A percentile compares a stretch with the other conserved stretches of the same genome.
phyloP scores from a whole-genome alignment of 2,329 filamentous ascomycete genomes.

The Colletotrichum spinosum region DNA sequence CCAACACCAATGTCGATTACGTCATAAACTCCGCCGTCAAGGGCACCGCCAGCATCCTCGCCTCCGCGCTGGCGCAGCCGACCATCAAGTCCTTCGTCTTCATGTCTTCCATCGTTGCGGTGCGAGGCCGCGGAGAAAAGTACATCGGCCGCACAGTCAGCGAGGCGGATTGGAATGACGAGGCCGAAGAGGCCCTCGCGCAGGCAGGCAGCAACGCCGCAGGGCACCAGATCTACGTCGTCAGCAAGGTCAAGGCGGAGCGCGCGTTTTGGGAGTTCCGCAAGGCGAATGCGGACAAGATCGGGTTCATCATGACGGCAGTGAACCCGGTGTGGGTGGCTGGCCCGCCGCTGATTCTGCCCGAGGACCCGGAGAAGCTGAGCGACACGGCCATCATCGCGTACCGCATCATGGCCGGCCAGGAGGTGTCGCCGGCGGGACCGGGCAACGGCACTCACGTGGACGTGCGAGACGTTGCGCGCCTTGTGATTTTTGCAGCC shows the following conservation, averaged over 20 bases:
- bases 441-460: conserved; percentile 29
- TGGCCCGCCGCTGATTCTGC: conserved; percentile 33
- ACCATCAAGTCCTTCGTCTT: conserved; percentile 50
- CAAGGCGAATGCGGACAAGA: conserved; percentile 42
- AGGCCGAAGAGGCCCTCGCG: conserved; percentile 44
- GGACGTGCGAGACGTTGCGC: conserved; percentile 35
- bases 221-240: conserved; percentile 41
- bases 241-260: conserved; percentile 47
- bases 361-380: conserved; percentile 26
- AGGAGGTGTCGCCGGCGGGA: conserved; percentile 3
- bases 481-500: conserved; percentile 26
- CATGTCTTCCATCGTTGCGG: conserved; percentile 42
- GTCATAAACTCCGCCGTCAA: conserved; percentile 54
- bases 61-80: conserved; percentile 52
- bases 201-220: conserved; percentile 35
- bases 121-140: conserved; percentile 14
- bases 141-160: conserved; percentile 35
- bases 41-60: conserved; percentile 51
- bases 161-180: conserved; percentile 47
- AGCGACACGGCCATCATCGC: conserved; percentile 39
- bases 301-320: conserved; percentile 40
- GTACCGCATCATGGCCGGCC: conserved; percentile 36
- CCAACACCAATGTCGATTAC: conserved; percentile 52
- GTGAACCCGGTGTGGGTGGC: conserved; percentile 33
- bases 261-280: conserved; percentile 45